Base-by-base conservation (phyloP, 2,329 filamentous ascomycete species). In the Beauveria brongniartii region DNA sequence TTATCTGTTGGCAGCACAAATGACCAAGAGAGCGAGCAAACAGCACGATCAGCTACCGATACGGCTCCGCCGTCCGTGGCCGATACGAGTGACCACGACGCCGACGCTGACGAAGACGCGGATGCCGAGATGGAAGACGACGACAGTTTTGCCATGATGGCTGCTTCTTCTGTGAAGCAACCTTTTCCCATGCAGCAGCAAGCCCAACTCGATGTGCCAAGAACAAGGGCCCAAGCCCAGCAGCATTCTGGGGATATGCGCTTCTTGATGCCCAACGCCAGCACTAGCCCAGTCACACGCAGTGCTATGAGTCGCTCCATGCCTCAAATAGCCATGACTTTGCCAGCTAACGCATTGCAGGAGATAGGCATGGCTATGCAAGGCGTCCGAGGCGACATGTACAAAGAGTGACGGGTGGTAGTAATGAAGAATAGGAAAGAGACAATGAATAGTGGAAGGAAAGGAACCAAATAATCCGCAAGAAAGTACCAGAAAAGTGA, bases 81-180 rank as follows among this genome's bases (percentile, higher is more conserved):
- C 24, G 78, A 79, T n/a, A 78, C 74, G 40, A 81, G 78, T 46
- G 75, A 77, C 51, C 73, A 74, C 4, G 58, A 60, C 7, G 50
- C 41, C 16, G 57, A 60, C n/a, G 37, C 74, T 8, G 37, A 41
- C n/a, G 48, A 51, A 48, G 52, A 54, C 22, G 55, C 55, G 14
- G 55, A 59, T 37, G 55, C 74, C 9, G 78, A 80, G 61, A 85
- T 85, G 82, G 82, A 85, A 51, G 82, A 85, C 43, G 81, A 82
- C 56, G 81, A 83, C 51, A 78, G 75, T 58, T 83, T 81, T 63
- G 75, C 79, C 8, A 78, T 82, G 58, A 79, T 83, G 68, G 75
- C 73, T 55, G 69, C 75, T 3, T 75, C 75, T 28, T 69, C 74
- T 4, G 65, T 72, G 7, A 77, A 78, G 62, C 65, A 72, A 6